Conservation (phyloP, 2,329 filamentous ascomycete genomes). For the Claviceps cyperi region DNA sequence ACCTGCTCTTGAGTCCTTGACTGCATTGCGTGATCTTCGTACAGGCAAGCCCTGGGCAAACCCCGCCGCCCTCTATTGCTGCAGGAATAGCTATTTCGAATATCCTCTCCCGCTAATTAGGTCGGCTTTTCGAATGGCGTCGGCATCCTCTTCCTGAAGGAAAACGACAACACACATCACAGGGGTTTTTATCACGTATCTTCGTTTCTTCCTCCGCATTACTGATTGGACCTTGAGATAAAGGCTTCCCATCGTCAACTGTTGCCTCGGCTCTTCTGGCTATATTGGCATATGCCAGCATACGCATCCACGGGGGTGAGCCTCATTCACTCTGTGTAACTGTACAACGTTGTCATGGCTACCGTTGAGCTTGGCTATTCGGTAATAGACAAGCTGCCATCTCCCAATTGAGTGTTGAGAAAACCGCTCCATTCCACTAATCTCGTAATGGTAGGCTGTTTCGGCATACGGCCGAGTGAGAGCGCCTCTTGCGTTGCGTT, state of each 20-base stretch:
- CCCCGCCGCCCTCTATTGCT: too few species aligned
- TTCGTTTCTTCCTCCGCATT: neutral
- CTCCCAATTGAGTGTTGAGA: neutral
- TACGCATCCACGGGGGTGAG: neutral
- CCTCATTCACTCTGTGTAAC: neutral
- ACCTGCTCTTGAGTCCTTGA: too few species aligned
- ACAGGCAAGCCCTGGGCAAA: too few species aligned
- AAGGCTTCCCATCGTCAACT: neutral
- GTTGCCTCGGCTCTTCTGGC: neutral
- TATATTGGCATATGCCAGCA: neutral
- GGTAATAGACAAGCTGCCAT: neutral
- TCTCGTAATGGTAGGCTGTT: neutral
- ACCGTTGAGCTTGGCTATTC: constrained; percentile 5
- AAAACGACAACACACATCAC: neutral
- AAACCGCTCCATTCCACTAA: neutral
- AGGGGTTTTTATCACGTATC: neutral
- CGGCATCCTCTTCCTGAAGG: too few species aligned
- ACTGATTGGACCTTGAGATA: neutral
- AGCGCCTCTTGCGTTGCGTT: constrained; percentile 11
- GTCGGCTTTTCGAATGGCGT: too few species aligned
- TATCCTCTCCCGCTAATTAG: too few species aligned
- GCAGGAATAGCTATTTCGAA: too few species aligned
- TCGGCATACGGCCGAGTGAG: constrained; percentile 8
- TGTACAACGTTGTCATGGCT: constrained; percentile 2
- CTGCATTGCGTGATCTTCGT: too few species aligned